Evolutionary conservation across 2,329 filamentous ascomycete species (phyloP), one percentile per base, ranked within the genome.

Genomic region (Blastomyces parvus): DNA sequence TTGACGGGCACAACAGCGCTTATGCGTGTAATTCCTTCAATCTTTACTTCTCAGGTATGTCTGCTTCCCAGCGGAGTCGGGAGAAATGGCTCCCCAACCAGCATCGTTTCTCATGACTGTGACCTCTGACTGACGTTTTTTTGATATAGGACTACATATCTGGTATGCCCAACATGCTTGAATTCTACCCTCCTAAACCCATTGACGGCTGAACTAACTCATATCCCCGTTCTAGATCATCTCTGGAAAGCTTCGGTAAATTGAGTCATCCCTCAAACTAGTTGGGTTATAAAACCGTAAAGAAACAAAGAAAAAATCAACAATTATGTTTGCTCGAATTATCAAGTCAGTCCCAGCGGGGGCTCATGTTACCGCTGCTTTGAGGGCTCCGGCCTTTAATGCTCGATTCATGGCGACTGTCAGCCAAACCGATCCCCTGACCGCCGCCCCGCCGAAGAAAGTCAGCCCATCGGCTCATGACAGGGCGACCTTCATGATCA

Each of bases 401-500:
- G 69, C 74, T 63, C 76, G 77, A 62, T 83, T 79, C 74, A 79
- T 88, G 74, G 87, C 87, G 66, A 88, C 86, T 56, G 84, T 88
- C 65, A 82, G 86, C 70, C 85, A 84, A 69, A 90, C 86, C 78
- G 86, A 84, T 73, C 85, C 87, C 72, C 86, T 88, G 55, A 72
- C 66, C 22, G 22, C 25, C 76, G 8, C 22, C 57, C 57, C 57
- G 14, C 17, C 80, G 44, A 79, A 78, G 67, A 82, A 82, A 68
- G 83, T 85, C 66, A 91, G 87, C 67, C 85, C 87, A 65, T 86
- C 86, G 66, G 84, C 86, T 56, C 84, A 84, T 72, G 88, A 91
- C 71, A 84, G 90, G 71, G 94, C 94, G 67, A 97, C 94, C 64
- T 90, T 99, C 73, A 97, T 93, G 67, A 96, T 99, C 77, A 89